A percentile compares a stretch with the other conserved stretches of the same genome.
phyloP scores from a whole-genome alignment of 805 yeast genomes.

The Saitoella complicata region DNA sequence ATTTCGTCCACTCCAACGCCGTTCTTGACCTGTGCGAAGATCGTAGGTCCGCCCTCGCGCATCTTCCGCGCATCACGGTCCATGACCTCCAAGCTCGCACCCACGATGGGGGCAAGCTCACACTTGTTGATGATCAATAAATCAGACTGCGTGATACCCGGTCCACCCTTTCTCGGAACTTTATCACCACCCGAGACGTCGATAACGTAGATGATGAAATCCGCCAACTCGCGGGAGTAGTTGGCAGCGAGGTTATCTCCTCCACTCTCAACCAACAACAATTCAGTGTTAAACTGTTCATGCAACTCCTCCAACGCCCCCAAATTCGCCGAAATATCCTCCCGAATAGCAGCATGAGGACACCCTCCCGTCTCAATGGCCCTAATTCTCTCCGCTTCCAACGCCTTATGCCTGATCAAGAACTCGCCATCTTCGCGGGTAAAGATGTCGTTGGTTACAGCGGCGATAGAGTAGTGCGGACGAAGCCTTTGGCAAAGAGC shows the following conservation, averaged over 20 bases:
- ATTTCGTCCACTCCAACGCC: constrained; percentile 1
- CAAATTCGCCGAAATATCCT: constrained; percentile 3
- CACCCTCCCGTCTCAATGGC: constrained; percentile 4
- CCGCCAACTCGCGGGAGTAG: constrained; percentile 3
- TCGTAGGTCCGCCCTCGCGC: constrained; percentile 2
- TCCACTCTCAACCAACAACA: constrained; percentile 2
- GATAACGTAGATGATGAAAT: constrained; percentile 3
- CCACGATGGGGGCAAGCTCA: constrained; percentile 1
- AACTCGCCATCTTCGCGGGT: constrained; percentile 3
- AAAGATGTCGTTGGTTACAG: constrained; percentile 3
- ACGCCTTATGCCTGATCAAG: constrained; percentile 1
- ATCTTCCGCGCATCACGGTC: constrained; percentile 2
- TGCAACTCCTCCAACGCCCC: constrained; percentile 4
- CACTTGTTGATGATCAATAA: constrained; percentile 2
- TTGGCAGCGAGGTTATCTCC: constrained; percentile 4
- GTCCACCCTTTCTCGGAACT: constrained; percentile 3
- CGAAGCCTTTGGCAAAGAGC: background rate
- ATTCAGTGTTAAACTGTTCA: background rate
- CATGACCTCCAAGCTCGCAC: constrained; percentile 1
- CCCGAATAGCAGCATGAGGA: constrained; percentile 5
- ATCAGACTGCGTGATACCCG: constrained; percentile 3
- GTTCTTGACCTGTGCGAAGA: constrained; percentile 3
- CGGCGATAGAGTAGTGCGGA: background rate
- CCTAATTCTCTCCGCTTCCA: constrained; percentile 1
- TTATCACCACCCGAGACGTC: constrained; percentile 5